Evolutionary conservation across 257 asterid genomes (phyloP).

Genomic region (Lithospermum erythrorhizon): DNA sequence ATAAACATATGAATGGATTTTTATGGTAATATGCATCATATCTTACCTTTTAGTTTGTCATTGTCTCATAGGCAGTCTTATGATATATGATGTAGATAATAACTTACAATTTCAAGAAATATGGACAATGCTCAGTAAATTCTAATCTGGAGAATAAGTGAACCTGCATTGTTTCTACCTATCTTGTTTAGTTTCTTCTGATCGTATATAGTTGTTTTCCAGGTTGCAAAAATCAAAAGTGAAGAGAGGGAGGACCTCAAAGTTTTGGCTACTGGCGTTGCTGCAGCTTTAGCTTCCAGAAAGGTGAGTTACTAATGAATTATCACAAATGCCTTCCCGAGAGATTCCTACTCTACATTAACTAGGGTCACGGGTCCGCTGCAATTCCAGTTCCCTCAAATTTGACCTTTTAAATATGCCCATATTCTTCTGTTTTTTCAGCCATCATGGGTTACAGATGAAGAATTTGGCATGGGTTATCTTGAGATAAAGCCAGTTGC

Average conservation of each 20-base stretch:
- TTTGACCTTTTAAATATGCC: constrained; percentile 6
- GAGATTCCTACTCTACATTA: neutral
- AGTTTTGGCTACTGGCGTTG: constrained; percentile 96
- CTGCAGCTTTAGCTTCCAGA: constrained; percentile 93
- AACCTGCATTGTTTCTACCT: constrained; percentile 5
- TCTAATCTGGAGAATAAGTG: neutral
- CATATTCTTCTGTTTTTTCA: constrained; percentile 25
- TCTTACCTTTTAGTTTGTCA: neutral
- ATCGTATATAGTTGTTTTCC: constrained; percentile 12
- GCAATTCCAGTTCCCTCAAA: constrained; percentile 7
- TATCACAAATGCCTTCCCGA: too few relatives aligned
- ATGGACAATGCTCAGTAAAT: too few relatives aligned
- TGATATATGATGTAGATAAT: too few relatives aligned
- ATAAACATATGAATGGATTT: neutral
- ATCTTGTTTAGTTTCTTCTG: constrained; percentile 11
- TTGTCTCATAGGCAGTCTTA: neutral
- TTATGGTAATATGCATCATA: neutral
- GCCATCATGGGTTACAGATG: constrained; percentile 98
- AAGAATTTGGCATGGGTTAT: constrained; percentile 98
- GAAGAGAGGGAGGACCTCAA: constrained; percentile 99
- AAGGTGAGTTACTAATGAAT: constrained; percentile 42
- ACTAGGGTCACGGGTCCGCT: neutral
- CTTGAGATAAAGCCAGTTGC: constrained; percentile 75
- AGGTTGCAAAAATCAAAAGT: constrained; percentile 96
- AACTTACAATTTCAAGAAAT: neutral